Percentiles rank a stretch among this genome's conserved stretches.
These are phyloP conservation scores for Pelargonium fulgidum DNA, from an alignment of 441 rosid genomes.

Conservation along the genomic window DNA sequence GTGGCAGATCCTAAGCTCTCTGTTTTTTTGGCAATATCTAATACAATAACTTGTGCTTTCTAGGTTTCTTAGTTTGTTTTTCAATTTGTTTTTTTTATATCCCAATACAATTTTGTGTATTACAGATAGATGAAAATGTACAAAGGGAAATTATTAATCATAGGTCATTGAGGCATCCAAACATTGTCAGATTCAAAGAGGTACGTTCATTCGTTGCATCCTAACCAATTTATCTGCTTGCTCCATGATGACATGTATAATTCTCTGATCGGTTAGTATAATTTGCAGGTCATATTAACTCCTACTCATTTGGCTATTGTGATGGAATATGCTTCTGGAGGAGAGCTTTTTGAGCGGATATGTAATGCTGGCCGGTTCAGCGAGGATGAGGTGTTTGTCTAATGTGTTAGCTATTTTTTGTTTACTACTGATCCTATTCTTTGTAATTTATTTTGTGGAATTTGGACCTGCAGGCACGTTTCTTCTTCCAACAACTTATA, in stretches of 20 bases:
- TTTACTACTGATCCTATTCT: background rate
- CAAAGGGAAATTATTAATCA: slow-evolving; percentile 69
- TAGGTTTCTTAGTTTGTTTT: background rate
- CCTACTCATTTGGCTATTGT: slow-evolving; percentile 95
- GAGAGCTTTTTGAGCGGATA: slow-evolving; percentile 92
- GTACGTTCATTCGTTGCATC: slow-evolving; percentile 18
- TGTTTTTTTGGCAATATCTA: background rate
- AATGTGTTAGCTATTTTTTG: background rate
- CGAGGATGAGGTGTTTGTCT: slow-evolving; percentile 74
- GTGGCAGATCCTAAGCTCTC: background rate
- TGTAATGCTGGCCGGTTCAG: slow-evolving; percentile 97
- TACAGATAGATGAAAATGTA: slow-evolving; percentile 67
- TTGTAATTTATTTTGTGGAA: background rate
- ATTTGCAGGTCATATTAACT: slow-evolving; percentile 63
- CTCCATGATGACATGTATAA: background rate
- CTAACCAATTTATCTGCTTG: background rate
- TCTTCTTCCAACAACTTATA: slow-evolving; percentile 96
- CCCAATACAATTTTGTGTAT: slow-evolving; percentile 7
- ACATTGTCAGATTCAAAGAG: slow-evolving; percentile 67
- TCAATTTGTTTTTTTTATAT: background rate
- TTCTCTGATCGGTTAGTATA: background rate
- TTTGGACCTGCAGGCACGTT: slow-evolving; percentile 60
- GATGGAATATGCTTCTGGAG: slow-evolving; percentile 98
- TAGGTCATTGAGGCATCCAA: slow-evolving; percentile 60
- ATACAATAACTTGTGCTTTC: background rate